Conservation (phyloP, 371 early-diverging fungal species). For the Nematocida ironsii region DNA sequence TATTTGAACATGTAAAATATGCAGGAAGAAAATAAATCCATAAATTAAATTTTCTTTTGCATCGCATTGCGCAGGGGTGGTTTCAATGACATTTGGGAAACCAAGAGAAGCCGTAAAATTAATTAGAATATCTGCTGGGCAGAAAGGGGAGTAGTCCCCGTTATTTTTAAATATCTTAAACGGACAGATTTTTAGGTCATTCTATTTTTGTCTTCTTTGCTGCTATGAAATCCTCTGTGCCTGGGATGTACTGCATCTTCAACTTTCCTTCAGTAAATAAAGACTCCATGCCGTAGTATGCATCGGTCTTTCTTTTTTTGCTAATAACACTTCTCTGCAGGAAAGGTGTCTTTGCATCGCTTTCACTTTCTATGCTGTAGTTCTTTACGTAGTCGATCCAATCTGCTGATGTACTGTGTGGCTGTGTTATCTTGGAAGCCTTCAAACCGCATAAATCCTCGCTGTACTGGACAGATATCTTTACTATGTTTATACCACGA, state of each 20-base stretch:
- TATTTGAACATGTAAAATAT: conserved; percentile 4
- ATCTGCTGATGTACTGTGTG: neutral
- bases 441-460: neutral
- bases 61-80: conserved; percentile 9
- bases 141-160: conserved; percentile 8
- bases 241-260: conserved; percentile 44
- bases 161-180: conserved; percentile 3
- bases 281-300: conserved; percentile 43
- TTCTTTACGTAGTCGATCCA: conserved; percentile 43
- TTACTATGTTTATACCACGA: conserved; percentile 15
- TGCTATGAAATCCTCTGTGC: conserved; percentile 54
- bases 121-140: neutral
- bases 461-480: neutral
- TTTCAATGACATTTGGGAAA: conserved; percentile 27
- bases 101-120: conserved; percentile 12
- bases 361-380: conserved; percentile 9
- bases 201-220: neutral
- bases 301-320: conserved; percentile 17
- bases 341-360: conserved; percentile 25
- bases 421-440: neutral
- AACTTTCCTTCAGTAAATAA: conserved; percentile 41
- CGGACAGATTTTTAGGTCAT: too few relatives aligned
- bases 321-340: conserved; percentile 37
- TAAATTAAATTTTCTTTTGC: conserved; percentile 29
- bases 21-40: neutral